Base-by-base conservation (phyloP, 192 early-diverging fungal species). In the Backusella circina region DNA sequence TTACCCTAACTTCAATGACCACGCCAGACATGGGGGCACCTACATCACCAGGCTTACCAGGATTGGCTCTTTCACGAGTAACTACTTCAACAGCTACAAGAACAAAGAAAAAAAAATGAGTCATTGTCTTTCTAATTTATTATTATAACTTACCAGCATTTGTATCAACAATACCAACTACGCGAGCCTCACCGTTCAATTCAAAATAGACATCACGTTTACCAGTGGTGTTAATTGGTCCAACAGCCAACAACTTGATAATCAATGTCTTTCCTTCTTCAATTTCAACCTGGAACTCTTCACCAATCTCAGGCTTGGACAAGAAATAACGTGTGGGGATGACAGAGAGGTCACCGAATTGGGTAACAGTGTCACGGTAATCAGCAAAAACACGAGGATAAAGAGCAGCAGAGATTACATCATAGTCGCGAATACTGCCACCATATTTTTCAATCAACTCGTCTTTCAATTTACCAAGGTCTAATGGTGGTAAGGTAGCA, bases 21-120 rank as follows among this genome's bases (percentile, higher is more conserved):
- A 95, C 91, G 65, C 97, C 97, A 65, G 91, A 90, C 97, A 98
- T 98, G 18, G 97, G 97, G 5, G 95, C 95, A 15, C 93, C 93
- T 57, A 97, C 88, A 44, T 98, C 92, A 73, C 89, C 90, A 80
- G 92, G 90, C 26, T 91, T 87, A 72, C 82, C 81, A 0, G 91
- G 84, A 77, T 95, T 88, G 18, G 96, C 97, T 78, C 90, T 92
- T 67, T 82, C 89, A 57, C 89, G 90, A 21, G 85, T 82, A 51
- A 87, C 85, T 67, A 87, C 84, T 77, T 89, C 89, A 12, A 87
- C 86, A 61, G 86, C 86, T 67, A 67, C 18, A n/a, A n/a, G 26
- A 61, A 28, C 10, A 61, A 44, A 15, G 15, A 41, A 12, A 13
- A 41, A 9, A 12, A 41, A 41, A 26, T 54, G 6, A 54, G 6